Base-by-base conservation (phyloP, 768 basidiomycete genomes). In the Termitomyces sp. region DNA sequence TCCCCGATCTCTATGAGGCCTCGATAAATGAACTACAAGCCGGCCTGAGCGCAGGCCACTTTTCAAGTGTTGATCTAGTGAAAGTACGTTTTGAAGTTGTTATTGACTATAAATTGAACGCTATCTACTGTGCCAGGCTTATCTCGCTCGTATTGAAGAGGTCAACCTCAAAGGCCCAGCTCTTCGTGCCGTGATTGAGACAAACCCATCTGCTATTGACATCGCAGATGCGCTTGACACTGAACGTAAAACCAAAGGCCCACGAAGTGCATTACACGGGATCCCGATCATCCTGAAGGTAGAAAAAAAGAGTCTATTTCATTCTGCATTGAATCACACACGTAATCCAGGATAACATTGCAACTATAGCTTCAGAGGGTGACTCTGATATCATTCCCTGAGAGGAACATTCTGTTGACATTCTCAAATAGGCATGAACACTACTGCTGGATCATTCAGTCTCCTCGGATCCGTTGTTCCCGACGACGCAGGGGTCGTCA, bases 1-100 rank as follows among this genome's bases (percentile, higher is more conserved):
- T 75, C n/a, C 83, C 83, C 2, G 84, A 86, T 63, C 69, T 86
- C 10, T 84, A 85, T 60, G 82, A 86, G 61, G 81, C 81, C 0
- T 77, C 81, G 0, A 75, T 86, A 22, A 60, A 70, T 1, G 80
- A 86, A 54, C 68, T 86, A 3, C 82, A 83, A 62, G 66, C 67
- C 9, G 82, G 84, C 4, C 65, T 86, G 14, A 69, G 78, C 50
- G 72, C 68, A 2, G 77, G 78, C 3, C 64, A 65, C 21, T 87
- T 86, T 58, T 77, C 76, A 0, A 85, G 83, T 54, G 80, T 81
- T 4, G 83, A 86, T 60, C 74, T 86, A 3, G 80, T 86, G 32
- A 81, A 83, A 70, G 84, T 81, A 53, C 34, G 66, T 48, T 41
- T 45, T 37, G 10, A 10, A 10, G 10, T 24, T 21, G 14, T 12